A percentile compares a stretch with the other conserved stretches of the same genome.
phyloP scores from a whole-genome alignment of 2,329 filamentous ascomycete genomes.

The Lecanicillium sp. region DNA sequence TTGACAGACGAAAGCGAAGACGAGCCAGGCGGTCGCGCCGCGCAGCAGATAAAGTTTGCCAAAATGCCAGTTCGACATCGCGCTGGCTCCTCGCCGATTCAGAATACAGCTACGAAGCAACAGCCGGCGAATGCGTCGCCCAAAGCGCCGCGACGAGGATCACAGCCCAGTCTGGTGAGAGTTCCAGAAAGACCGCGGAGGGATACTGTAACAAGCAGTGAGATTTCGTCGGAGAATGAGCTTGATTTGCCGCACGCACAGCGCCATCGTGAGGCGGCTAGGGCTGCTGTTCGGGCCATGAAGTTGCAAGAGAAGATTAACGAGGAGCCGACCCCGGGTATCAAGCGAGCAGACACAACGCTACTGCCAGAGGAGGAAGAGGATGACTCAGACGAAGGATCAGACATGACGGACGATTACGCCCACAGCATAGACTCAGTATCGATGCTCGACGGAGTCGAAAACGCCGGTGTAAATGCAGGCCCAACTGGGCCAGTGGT shows the following conservation, averaged over 20 bases:
- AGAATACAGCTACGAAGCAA: constrained; percentile 55
- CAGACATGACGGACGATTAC: constrained; percentile 58
- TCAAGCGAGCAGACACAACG: constrained; percentile 39
- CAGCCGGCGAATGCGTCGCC: constrained; percentile 39
- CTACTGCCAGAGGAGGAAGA: constrained; percentile 51
- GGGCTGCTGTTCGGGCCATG: constrained; percentile 40
- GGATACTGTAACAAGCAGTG: constrained; percentile 75
- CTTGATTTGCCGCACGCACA: constrained; percentile 60
- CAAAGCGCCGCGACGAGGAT: constrained; percentile 52
- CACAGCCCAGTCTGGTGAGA: constrained; percentile 62
- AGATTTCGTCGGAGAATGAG: constrained; percentile 78
- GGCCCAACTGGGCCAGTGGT: constrained; percentile 51
- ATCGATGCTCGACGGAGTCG: constrained; percentile 60
- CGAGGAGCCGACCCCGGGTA: constrained; percentile 28
- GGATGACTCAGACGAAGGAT: constrained; percentile 53
- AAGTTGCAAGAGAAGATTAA: constrained; percentile 30
- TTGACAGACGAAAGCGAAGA: constrained; percentile 80
- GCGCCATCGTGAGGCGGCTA: constrained; percentile 52
- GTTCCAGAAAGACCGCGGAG: constrained; percentile 62
- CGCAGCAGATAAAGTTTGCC: constrained; percentile 88
- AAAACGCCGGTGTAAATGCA: constrained; percentile 46
- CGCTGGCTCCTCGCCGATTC: constrained; percentile 81
- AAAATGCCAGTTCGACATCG: constrained; percentile 88
- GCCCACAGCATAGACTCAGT: constrained; percentile 62
- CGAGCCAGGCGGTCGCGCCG: constrained; percentile 65